Conservation (phyloP, 805 yeast species). For the Tetrapisispora arboricola region DNA sequence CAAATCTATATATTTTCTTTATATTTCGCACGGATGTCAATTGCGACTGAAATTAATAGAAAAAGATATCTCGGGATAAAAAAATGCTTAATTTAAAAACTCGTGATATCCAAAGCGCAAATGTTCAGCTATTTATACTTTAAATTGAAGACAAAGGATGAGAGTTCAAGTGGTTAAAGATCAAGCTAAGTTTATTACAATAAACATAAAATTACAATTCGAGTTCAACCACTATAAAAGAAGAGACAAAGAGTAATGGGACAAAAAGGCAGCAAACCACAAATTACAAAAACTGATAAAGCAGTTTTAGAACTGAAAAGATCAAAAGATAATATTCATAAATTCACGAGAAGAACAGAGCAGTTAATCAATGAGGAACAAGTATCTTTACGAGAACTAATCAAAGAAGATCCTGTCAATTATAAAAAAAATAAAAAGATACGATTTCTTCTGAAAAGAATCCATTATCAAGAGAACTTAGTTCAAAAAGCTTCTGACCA, state of each 20-base stretch:
- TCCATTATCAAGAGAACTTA: conserved; percentile 73
- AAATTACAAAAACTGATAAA: conserved; percentile 72
- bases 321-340: conserved; percentile 76
- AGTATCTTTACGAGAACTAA: conserved; percentile 23
- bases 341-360: conserved; percentile 48
- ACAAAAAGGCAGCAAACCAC: conserved; percentile 37
- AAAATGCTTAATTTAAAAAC: too few relatives aligned
- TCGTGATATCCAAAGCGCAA: too few relatives aligned
- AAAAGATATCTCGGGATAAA: too few relatives aligned
- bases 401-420: conserved; percentile 31
- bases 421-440: conserved; percentile 51
- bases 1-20: too few relatives aligned
- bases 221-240: neutral
- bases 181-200: too few relatives aligned
- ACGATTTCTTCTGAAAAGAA: conserved; percentile 52
- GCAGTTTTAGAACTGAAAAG: conserved; percentile 80
- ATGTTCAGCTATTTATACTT: too few relatives aligned
- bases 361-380: conserved; percentile 52
- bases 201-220: too few relatives aligned
- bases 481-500: conserved; percentile 66
- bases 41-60: too few relatives aligned
- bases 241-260: conserved; percentile 21
- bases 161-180: too few relatives aligned
- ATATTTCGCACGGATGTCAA: too few relatives aligned
- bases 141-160: too few relatives aligned